These are phyloP conservation scores for Umbelopsis isabellina DNA, from an alignment of 192 early-diverging fungal species.

Conservation along the genomic window DNA sequence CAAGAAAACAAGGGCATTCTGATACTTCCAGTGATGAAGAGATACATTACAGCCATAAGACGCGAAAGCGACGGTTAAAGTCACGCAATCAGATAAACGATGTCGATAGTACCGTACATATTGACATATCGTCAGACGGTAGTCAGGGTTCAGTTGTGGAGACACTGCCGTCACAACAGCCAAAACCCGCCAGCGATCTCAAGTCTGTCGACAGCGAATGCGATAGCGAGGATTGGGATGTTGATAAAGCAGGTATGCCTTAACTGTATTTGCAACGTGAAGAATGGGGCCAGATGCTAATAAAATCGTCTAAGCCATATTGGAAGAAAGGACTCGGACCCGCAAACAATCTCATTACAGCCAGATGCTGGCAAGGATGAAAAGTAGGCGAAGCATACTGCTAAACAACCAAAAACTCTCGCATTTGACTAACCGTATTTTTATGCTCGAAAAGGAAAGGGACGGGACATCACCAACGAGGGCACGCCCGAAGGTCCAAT, in stretches of 20 bases:
- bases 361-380: neutral
- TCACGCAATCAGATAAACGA: too few species aligned
- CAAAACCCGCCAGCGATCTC: too few species aligned
- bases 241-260: constrained; percentile 1
- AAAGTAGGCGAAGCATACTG: neutral
- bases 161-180: too few species aligned
- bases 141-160: neutral
- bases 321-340: neutral
- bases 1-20: too few species aligned
- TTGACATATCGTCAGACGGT: neutral
- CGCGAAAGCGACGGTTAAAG: too few species aligned
- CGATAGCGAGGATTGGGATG: constrained; percentile 7
- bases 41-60: too few species aligned
- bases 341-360: constrained; percentile 14
- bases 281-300: neutral
- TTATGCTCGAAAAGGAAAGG: neutral
- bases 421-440: too few species aligned
- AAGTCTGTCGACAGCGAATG: neutral
- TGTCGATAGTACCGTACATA: neutral
- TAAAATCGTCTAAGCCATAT: constrained; percentile 2
- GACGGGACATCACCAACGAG: neutral
- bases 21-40: too few species aligned
- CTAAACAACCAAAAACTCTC: neutral
- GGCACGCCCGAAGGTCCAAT: neutral
- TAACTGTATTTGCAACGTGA: neutral